Conservation (phyloP, 2,329 filamentous ascomycete species). For the Curvularia sp. region DNA sequence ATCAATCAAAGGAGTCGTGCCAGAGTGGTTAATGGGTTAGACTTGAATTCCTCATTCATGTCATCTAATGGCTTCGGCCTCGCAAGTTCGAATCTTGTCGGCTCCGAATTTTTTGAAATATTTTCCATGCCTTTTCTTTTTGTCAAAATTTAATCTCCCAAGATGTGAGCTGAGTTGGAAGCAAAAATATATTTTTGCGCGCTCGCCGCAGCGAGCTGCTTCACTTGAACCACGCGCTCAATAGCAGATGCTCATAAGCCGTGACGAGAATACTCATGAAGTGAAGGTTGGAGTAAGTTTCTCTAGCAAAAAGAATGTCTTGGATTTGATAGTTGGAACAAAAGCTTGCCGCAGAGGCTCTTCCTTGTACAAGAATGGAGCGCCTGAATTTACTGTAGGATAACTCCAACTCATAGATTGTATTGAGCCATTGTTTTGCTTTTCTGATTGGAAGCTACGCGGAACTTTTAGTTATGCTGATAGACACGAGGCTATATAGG, state of each 20-base stretch:
- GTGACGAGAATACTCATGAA: too few relatives aligned
- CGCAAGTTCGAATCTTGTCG: slow-evolving; percentile 51
- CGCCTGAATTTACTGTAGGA: too few relatives aligned
- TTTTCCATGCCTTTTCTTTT: neutral
- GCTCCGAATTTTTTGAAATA: slow-evolving; percentile 18
- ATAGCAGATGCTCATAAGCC: too few relatives aligned
- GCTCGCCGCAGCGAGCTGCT: too few relatives aligned
- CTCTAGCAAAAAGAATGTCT: neutral
- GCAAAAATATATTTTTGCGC: too few relatives aligned
- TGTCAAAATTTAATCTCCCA: too few relatives aligned
- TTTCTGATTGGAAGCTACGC: neutral
- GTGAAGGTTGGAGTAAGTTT: neutral
- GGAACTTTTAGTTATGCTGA: neutral
- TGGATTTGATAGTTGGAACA: neutral
- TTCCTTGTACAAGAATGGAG: too few relatives aligned
- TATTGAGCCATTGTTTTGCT: neutral
- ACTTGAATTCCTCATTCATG: slow-evolving; percentile 49
- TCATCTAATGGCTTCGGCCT: slow-evolving; percentile 53
- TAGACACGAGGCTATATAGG: neutral
- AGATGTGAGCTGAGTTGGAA: too few relatives aligned
- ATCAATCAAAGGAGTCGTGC: slow-evolving; percentile 36
- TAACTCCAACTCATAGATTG: neutral
- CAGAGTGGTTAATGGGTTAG: slow-evolving; percentile 55
- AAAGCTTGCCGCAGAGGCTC: too few relatives aligned
- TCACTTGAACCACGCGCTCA: too few relatives aligned